Percentiles rank a stretch among this genome's conserved stretches.
phyloP scores from a whole-genome alignment of 2,329 filamentous ascomycete species.

The Xylariaceae sp. region DNA sequence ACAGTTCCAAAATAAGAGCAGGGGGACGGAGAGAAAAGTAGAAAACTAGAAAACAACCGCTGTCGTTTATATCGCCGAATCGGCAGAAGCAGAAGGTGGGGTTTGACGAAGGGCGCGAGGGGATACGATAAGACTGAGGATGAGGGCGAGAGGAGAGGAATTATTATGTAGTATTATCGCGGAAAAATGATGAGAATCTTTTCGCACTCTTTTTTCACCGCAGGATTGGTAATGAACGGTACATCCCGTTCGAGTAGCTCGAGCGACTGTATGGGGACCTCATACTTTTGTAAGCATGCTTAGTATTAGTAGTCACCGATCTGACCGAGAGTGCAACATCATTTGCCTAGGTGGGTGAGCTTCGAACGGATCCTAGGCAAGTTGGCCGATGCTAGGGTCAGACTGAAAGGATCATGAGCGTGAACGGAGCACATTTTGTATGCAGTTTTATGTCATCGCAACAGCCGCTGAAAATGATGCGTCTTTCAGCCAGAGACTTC shows the following conservation, averaged over 20 bases:
- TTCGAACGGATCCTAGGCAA: neutral
- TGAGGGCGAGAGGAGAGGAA: neutral
- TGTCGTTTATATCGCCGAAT: conserved; percentile 13
- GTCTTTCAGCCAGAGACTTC: neutral
- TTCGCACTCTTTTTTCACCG: neutral
- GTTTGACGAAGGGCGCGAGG: conserved; percentile 5
- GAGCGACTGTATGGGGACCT: conserved; percentile 6
- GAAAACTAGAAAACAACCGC: neutral
- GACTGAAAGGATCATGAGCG: neutral
- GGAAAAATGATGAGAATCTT: conserved; percentile 4
- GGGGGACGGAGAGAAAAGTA: conserved; percentile 9
- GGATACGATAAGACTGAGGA: neutral
- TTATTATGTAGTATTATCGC: neutral
- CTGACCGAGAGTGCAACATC: conserved; percentile 15
- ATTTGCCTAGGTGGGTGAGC: neutral
- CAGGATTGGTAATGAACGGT: conserved; percentile 13
- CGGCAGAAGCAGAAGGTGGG: conserved; percentile 11
- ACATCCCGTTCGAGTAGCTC: neutral
- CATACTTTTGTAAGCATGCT: conserved; percentile 16
- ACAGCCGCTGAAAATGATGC: too few relatives aligned
- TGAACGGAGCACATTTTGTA: neutral
- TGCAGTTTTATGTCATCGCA: too few relatives aligned
- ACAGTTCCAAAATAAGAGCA: conserved; percentile 3
- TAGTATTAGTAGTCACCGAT: conserved; percentile 14
- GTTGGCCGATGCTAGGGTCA: neutral